These are phyloP conservation scores for Penicillium expansum DNA, from an alignment of 2,329 filamentous ascomycete species.

Conservation along the genomic window DNA sequence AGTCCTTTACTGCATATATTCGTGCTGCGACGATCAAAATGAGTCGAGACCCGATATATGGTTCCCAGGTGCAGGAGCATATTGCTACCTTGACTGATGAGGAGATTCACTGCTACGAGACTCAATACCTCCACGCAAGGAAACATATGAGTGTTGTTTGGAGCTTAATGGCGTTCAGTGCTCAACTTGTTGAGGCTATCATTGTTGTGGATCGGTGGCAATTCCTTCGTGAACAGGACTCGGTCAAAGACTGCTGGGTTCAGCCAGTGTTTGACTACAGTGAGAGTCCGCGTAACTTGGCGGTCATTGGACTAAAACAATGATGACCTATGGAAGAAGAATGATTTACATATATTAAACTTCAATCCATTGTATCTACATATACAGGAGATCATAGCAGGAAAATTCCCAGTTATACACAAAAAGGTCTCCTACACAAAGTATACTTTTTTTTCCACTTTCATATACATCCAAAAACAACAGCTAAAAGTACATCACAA, in stretches of 20 bases:
- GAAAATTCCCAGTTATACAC: neutral
- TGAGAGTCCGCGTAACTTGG: constrained; percentile 83
- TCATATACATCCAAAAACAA: too few species aligned
- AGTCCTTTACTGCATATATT: constrained; percentile 71
- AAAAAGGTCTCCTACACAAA: too few species aligned
- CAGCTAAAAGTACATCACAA: too few species aligned
- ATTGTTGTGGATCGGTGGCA: constrained; percentile 89
- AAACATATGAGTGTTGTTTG: constrained; percentile 84
- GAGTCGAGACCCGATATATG: constrained; percentile 57
- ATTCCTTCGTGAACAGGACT: constrained; percentile 75
- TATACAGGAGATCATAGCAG: neutral
- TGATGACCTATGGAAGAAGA: constrained; percentile 29
- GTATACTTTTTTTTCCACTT: too few species aligned
- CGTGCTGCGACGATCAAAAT: constrained; percentile 78
- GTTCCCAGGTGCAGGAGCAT: constrained; percentile 60
- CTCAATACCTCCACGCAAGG: constrained; percentile 61
- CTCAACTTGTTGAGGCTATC: constrained; percentile 82
- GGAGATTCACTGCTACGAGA: constrained; percentile 70
- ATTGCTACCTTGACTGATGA: constrained; percentile 70
- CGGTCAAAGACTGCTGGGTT: constrained; percentile 78
- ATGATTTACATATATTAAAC: neutral
- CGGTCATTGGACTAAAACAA: constrained; percentile 86
- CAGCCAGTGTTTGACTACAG: constrained; percentile 88
- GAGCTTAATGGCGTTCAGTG: constrained; percentile 95
- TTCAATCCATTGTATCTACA: neutral